These are phyloP conservation scores for Aspergillus sp. DNA, from an alignment of 2,329 filamentous ascomycete species.

Conservation along the genomic window DNA sequence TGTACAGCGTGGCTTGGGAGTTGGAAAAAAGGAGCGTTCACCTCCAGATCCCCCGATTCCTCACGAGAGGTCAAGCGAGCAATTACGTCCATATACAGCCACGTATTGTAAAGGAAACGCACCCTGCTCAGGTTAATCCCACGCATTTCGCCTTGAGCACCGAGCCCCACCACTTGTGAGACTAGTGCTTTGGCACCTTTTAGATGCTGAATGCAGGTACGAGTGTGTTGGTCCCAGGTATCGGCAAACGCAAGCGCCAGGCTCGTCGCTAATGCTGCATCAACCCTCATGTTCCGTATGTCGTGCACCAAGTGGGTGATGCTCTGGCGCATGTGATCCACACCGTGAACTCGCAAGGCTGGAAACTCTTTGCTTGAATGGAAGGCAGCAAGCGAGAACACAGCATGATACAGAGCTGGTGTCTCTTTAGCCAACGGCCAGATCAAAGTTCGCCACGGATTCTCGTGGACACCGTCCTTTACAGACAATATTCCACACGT, in stretches of 20 bases:
- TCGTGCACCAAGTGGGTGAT: conserved; percentile 61
- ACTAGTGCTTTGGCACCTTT: conserved; percentile 67
- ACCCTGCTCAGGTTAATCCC: conserved; percentile 57
- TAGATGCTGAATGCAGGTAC: conserved; percentile 69
- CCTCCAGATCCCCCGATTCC: conserved; percentile 55
- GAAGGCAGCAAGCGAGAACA: conserved; percentile 69
- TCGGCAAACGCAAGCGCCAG: conserved; percentile 69
- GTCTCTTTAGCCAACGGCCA: conserved; percentile 67
- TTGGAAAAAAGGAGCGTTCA: conserved; percentile 42
- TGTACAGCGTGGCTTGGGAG: conserved; percentile 49
- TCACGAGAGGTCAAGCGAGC: conserved; percentile 66
- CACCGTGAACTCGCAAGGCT: conserved; percentile 61
- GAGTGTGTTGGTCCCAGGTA: conserved; percentile 70
- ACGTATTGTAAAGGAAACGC: conserved; percentile 69
- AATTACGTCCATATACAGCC: conserved; percentile 74
- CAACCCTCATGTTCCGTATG: conserved; percentile 64
- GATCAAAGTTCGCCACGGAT: conserved; percentile 70
- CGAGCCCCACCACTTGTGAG: conserved; percentile 57
- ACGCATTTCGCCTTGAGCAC: conserved; percentile 35
- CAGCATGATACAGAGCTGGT: conserved; percentile 67
- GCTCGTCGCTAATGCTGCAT: conserved; percentile 69
- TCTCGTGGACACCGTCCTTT: conserved; percentile 68
- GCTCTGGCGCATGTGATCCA: conserved; percentile 68
- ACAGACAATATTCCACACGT: conserved; percentile 72
- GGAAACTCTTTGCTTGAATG: conserved; percentile 63